Evolutionary conservation across 768 basidiomycete genomes (phyloP).

Genomic region (Vararia minispora): DNA sequence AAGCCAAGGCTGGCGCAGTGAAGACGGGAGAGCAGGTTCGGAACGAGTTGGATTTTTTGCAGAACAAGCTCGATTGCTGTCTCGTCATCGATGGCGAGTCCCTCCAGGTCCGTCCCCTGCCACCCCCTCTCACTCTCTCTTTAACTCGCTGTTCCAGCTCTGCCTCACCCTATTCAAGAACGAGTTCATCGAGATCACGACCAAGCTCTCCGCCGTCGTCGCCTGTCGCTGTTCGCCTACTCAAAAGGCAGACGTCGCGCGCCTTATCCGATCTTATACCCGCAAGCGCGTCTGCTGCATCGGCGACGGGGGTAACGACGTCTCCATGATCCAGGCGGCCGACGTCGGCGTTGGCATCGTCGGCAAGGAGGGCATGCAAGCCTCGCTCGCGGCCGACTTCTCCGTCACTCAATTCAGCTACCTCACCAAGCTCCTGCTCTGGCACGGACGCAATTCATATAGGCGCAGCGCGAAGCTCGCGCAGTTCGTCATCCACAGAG

Average conservation of each 20-base stretch:
- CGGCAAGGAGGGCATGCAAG: conserved; percentile 98
- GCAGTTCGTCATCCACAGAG: conserved; percentile 97
- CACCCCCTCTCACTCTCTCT: too few relatives aligned
- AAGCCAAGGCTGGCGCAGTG: conserved; percentile 41
- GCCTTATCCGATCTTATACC: conserved; percentile 81
- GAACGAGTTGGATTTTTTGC: conserved; percentile 85
- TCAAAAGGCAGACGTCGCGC: conserved; percentile 96
- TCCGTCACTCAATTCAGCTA: conserved; percentile 95
- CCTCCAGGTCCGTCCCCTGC: conserved; percentile 62
- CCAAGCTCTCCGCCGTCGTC: conserved; percentile 91
- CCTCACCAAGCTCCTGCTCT: conserved; percentile 91
- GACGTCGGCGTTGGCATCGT: conserved; percentile 98
- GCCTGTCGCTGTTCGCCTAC: conserved; percentile 98
- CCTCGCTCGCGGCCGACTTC: conserved; percentile 97
- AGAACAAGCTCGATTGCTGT: conserved; percentile 93
- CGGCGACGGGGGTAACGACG: conserved; percentile 98
- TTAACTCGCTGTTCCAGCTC: conserved; percentile 37
- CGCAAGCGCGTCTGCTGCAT: conserved; percentile 97
- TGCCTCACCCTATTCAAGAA: conserved; percentile 84
- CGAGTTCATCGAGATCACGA: conserved; percentile 94
- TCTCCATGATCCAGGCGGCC: conserved; percentile 99
- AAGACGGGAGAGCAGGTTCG: conserved; percentile 74
- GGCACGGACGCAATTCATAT: conserved; percentile 99
- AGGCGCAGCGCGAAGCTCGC: conserved; percentile 95
- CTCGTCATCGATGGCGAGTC: conserved; percentile 98